phyloP scores from a whole-genome alignment of 345 rosid genomes.

The Citrus inodora region DNA sequence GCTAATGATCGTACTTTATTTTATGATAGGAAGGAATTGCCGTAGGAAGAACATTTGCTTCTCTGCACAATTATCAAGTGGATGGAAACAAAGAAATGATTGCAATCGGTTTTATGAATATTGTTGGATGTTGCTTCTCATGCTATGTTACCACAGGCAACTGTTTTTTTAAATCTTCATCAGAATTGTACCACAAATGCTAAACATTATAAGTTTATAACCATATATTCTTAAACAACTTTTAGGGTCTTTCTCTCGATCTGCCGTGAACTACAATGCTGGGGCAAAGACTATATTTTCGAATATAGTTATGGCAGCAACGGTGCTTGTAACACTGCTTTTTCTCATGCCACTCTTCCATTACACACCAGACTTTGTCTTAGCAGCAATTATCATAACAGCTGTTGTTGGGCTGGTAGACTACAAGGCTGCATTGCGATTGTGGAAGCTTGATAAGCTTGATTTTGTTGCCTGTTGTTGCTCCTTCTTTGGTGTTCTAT shows the following conservation, averaged over 20 bases:
- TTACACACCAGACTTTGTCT: constrained; percentile 32
- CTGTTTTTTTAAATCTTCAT: not conserved
- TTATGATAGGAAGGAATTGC: constrained; percentile 40
- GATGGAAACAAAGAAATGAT: constrained; percentile 60
- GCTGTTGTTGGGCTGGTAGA: constrained; percentile 41
- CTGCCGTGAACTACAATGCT: constrained; percentile 42
- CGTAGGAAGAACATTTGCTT: constrained; percentile 45
- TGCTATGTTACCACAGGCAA: constrained; percentile 41
- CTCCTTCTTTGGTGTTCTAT: constrained; percentile 43
- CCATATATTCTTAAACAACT: not conserved
- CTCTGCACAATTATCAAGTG: constrained; percentile 31
- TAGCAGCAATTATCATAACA: constrained; percentile 39
- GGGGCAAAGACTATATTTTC: constrained; percentile 39
- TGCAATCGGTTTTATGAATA: constrained; percentile 44
- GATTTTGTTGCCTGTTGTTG: constrained; percentile 35
- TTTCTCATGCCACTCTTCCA: constrained; percentile 41
- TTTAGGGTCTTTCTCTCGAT: constrained; percentile 40
- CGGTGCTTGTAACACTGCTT: constrained; percentile 32
- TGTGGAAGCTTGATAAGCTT: constrained; percentile 49
- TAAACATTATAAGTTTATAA: not conserved
- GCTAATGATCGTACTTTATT: not conserved
- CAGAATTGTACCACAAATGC: not conserved
- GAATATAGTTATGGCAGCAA: constrained; percentile 37
- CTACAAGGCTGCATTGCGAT: constrained; percentile 18
- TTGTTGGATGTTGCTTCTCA: constrained; percentile 40